Conservation (phyloP, 768 basidiomycete genomes). For the Boletus subparvulus region DNA sequence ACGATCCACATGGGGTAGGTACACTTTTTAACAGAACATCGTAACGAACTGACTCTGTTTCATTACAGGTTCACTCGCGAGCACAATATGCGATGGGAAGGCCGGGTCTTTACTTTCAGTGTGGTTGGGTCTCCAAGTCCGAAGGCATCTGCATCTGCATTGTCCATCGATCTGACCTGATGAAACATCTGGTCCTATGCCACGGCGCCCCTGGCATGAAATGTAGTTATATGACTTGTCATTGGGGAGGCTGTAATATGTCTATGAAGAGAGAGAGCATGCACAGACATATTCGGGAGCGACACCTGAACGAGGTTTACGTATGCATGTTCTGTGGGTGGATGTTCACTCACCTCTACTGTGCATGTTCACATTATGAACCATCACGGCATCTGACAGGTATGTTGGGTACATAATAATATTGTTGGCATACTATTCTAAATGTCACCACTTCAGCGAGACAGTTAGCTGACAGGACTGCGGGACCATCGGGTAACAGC, state of each 20-base stretch:
- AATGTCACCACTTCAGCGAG: background rate
- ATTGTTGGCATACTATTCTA: background rate
- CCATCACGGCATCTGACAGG: no score
- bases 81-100: background rate
- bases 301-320: background rate
- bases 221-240: no score
- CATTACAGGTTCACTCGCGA: background rate
- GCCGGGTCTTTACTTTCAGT: background rate
- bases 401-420: no score
- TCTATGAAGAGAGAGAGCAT: accelerated
- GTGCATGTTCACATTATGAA: background rate
- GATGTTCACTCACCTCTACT: no score
- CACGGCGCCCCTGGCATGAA: background rate
- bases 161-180: background rate
- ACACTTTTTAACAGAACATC: background rate
- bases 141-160: background rate
- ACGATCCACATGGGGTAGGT: background rate
- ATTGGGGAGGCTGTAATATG: background rate
- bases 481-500: no score
- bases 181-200: background rate
- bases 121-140: background rate
- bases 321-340: no score
- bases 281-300: background rate
- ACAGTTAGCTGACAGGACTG: no score
- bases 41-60: background rate